Evolutionary conservation across 345 rosid genomes (phyloP), one percentile per base, ranked within the genome.

Genomic region (Ailanthus altissimus): DNA sequence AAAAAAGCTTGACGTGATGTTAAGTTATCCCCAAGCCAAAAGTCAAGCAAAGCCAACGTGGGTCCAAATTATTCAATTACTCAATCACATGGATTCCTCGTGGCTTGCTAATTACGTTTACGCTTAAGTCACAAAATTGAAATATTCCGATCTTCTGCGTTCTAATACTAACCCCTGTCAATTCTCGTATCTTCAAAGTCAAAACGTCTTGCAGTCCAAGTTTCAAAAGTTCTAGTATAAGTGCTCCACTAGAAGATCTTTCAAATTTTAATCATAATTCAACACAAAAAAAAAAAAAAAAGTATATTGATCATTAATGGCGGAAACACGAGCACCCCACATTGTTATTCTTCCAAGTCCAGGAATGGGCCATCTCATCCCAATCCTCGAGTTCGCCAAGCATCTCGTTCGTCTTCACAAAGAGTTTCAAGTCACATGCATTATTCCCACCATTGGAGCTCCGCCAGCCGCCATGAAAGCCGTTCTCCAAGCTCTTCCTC

Each of bases 351-450:
- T 85, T 3, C 81, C 86, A 3, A 75, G 58, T 73, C 84, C 84
- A 21, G 84, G 88, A 14, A 80, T 82, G 81, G 86, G 88, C 67
- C 86, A 83, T 58, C 82, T 85, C 23, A 85, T 85, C 77, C 88
- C 88, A 0, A 72, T 85, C 5, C 70, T 61, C 20, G 81, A 83
- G 81, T 46, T 85, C 15, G 84, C 85, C 20, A 83, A 78, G 47
- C 79, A 81, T 46, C 81, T 85, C 46, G 73, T 80, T 63, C 73
- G 8, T 62, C 47, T 23, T 49, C 77, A 83, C 65, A 32, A 32
- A 1, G 61, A 69, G 45, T 36, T 78, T 20, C 51, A 45, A 2
- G 32, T 83, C 53, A 80, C 82, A 12, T 63, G 81, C 64, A 26
- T 85, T 64, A 50, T 89, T 26, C 70, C 83, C 58, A 38, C 73